Evolutionary conservation across 768 basidiomycete species (phyloP), one percentile per base, ranked within the genome.

Genomic region (Tephrocybe sp.): DNA sequence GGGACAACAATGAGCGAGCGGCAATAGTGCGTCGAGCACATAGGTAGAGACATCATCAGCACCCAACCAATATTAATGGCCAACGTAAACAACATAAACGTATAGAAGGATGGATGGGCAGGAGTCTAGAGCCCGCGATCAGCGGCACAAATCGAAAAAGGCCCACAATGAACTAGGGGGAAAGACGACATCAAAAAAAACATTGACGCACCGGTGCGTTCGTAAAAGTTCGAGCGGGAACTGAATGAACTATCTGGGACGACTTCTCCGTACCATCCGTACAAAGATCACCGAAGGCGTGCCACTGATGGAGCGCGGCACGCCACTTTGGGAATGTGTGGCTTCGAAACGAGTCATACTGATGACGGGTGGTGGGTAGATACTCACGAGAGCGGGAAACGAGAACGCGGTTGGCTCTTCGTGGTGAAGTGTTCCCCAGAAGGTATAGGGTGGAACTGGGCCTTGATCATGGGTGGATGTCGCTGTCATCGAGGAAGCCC

Each of bases 361-460:
- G 15, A 38, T 43, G 36, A 51, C 31, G 41, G 33, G 42, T 10
- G 50, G 56, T 53, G 51, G 38, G 54, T 55, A 45, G 34, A 44
- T 43, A 64, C 61, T 49, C 61, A 61, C 60, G 58, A 29, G 37
- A 55, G 55, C 57, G 60, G 58, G 59, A 42, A 34, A 25, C 3
- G 39, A 22, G 19, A 23, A 23, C 39, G 19, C 10, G 39, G n/a
- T 12, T 16, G 15, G 21, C 12, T 15, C 24, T 25, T 42, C 13
- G 41, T 16, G 24, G 4, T 25, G 15, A 9, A 3, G 23, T 16
- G 24, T 18, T 6, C 16, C 4, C n/a, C 12, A 19, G 37, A 38
- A 38, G 37, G 19, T 21, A n/a, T 6, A 19, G 16, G 12, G 37
- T 19, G 55, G 59, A 60, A 48, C 18, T 5, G 24, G 16, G 2